phyloP scores from a whole-genome alignment of 176 grass and related monocot genomes.

The Urochloa ruziziensis region DNA sequence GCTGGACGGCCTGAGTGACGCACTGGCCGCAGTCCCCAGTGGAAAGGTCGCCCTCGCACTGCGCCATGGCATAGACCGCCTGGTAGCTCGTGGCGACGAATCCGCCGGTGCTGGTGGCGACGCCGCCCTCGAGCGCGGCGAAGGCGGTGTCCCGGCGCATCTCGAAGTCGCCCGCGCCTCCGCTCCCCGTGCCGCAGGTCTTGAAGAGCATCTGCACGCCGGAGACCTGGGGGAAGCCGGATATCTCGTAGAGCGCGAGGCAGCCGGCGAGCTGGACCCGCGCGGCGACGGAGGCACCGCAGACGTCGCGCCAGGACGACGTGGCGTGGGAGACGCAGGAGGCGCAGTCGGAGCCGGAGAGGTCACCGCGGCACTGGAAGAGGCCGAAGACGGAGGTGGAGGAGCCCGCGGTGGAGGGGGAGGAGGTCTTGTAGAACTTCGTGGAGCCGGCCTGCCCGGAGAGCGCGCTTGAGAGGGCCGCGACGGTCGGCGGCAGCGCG shows the following conservation, averaged over 20 bases:
- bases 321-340: slow-evolving; percentile 63
- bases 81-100: slow-evolving; percentile 86
- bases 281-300: slow-evolving; percentile 66
- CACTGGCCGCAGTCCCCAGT: slow-evolving; percentile 68
- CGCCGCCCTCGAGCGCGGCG: slow-evolving; percentile 58
- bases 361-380: slow-evolving; percentile 94
- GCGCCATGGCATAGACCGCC: slow-evolving; percentile 83
- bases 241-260: slow-evolving; percentile 76
- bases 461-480: slow-evolving; percentile 51
- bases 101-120: slow-evolving; percentile 37
- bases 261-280: slow-evolving; percentile 87
- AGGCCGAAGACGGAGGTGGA: slow-evolving; percentile 67
- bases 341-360: slow-evolving; percentile 70
- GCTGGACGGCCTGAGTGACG: slow-evolving; percentile 85
- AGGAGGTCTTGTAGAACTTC: slow-evolving; percentile 90
- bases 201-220: slow-evolving; percentile 94
- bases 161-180: slow-evolving; percentile 60
- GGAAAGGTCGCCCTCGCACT: slow-evolving; percentile 97
- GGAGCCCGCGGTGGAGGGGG: slow-evolving; percentile 19
- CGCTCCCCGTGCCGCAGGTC: slow-evolving; percentile 67
- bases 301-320: slow-evolving; percentile 67
- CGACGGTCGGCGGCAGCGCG: slow-evolving; percentile 26
- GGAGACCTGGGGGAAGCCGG: slow-evolving; percentile 90
- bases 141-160: slow-evolving; percentile 76
- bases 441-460: slow-evolving; percentile 51